A percentile compares a stretch with the other conserved stretches of the same genome.
Conservation (phyloP, 2,329 filamentous ascomycete genomes). For the Epichloe gansuensis region DNA sequence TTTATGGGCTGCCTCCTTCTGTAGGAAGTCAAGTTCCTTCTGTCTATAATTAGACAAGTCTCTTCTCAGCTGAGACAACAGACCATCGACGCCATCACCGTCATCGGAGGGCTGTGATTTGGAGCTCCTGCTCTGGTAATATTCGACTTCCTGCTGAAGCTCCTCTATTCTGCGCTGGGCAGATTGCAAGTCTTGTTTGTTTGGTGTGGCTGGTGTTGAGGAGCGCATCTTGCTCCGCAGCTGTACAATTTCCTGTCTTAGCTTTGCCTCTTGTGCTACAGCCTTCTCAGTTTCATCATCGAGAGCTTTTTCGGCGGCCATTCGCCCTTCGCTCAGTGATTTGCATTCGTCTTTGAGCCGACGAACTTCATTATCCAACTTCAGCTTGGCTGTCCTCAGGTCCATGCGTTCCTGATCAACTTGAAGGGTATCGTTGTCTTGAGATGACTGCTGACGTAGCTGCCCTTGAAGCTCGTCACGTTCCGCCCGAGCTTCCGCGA, state of each 20-base stretch:
- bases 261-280: conserved; percentile 50
- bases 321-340: conserved; percentile 40
- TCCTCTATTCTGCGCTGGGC: conserved; percentile 51
- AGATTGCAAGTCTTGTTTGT: conserved; percentile 40
- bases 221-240: conserved; percentile 33
- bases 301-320: conserved; percentile 48
- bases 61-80: conserved; percentile 49
- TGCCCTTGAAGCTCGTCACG: conserved; percentile 53
- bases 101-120: conserved; percentile 20
- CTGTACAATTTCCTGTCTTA: conserved; percentile 40
- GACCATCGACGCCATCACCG: conserved; percentile 35
- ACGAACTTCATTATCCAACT: conserved; percentile 54
- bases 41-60: conserved; percentile 52
- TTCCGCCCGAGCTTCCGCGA: conserved; percentile 48
- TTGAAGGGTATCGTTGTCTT: conserved; percentile 45
- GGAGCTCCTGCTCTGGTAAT: conserved; percentile 35
- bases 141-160: conserved; percentile 48
- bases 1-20: conserved; percentile 53
- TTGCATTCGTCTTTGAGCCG: conserved; percentile 52
- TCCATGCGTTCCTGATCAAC: conserved; percentile 58
- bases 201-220: conserved; percentile 33
- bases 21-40: conserved; percentile 50
- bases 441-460: conserved; percentile 39
- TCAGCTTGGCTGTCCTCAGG: conserved; percentile 52
- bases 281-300: conserved; percentile 55